Base-by-base conservation (phyloP, 1,284 basidiomycete species). In the Cryptococcus floricola region DNA sequence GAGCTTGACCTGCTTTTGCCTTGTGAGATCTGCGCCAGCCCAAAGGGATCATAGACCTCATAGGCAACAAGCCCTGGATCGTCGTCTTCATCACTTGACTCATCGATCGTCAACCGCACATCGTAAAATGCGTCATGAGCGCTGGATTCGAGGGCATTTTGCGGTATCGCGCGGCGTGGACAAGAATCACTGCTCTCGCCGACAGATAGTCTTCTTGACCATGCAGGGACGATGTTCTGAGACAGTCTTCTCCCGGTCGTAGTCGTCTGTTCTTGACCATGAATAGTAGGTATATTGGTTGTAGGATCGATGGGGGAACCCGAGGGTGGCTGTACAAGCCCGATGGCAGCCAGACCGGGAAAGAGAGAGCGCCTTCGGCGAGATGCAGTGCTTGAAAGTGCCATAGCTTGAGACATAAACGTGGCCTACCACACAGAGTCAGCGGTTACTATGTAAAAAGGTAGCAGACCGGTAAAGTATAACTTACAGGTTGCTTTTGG, bases 181-280 rank as follows among this genome's bases (percentile, higher is more conserved):
- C 37, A 10, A 66, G 63, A 44, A 66, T 59, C 28, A 45, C 65
- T 64, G 38, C 31, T 39, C 37, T 52, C 52, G 5, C 65, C 67
- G 2, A 43, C 31, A 0, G 62, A 59, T 39, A 67, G 44, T 43
- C 61, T 68, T 14, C 66, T 43, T 16, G 61, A 54, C 53, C 61
- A 68, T 12, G 63, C 57, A 3, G 68, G 68, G 10, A 65, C 59
- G 37, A 69, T 44, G 1, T 57, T 43, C 31, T 59, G 54, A 0
- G 65, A 64, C 23, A 65, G 48, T 39, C 53, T 54, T 12, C 62
- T 42, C 25, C 67, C 65, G 16, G 60, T 51, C 47, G 64, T 62
- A 5, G 65, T 62, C 12, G 61, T 55, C 42, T 67, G 67, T n/a
- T 47, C 39, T 27, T 50, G 50, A 34, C 52, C 61, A 3, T 52